Base-by-base conservation (phyloP, 78 protist species). In the Paratrimastix pyriformis region DNA sequence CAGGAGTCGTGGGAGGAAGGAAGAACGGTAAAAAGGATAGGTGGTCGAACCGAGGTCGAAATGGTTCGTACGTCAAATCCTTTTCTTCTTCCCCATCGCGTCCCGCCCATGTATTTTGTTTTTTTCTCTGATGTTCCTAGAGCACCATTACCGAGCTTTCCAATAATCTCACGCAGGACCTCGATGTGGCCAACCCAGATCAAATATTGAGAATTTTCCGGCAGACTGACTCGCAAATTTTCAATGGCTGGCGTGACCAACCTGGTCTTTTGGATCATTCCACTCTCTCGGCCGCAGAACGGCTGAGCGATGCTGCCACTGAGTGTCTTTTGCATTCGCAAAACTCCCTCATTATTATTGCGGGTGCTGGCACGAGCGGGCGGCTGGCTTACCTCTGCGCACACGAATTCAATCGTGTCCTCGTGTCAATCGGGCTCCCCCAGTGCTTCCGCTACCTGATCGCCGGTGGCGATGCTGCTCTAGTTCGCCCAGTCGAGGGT, bases 401-500 rank as follows among this genome's bases (percentile, higher is more conserved):
- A 3, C 39, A 77, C 7, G 32, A 75, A 29, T 78, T 68, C 72
- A 75, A 74, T 32, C 45, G 52, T 4, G 57, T 65, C 3, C 21
- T 60, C 0, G 30, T 15, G 26, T 18, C 39, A 0, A 24, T 43
- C 6, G 9, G 15, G 26, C n/a, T 42, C 32, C n/a, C 42, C 13
- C 43, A 26, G 57, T 8, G 24, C 57, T 83, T 86, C 29, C 54
- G 45, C n/a, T 86, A 81, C 44, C 45, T 82, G 18, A 85, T 86
- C 35, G 87, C 94, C 3, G 94, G 94, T 9, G 91, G 91, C 58
- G 91, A 85, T 59, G 2, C n/a, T 8, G 88, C 91, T 7, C 66
- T 90, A 11, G 69, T 89, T 7, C 69, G 40, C 13, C 75, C 91
- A 33, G 72, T 59, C 29, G 94, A 88, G 46, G 77, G 74, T 35